Evolutionary conservation across 2,329 filamentous ascomycete species (phyloP).

Genomic region (Exophiala calicioides): DNA sequence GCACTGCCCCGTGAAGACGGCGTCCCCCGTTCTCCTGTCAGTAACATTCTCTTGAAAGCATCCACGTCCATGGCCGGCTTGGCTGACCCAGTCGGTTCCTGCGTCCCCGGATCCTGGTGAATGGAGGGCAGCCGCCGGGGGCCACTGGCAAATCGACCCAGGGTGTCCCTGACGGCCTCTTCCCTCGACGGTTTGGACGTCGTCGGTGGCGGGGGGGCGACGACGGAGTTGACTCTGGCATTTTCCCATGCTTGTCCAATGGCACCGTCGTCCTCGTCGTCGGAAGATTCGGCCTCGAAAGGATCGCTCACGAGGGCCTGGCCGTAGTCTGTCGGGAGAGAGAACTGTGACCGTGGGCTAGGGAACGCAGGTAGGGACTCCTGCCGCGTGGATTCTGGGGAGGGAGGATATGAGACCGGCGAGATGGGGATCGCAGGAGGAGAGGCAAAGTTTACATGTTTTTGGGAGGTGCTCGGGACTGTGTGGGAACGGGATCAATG

Average conservation of each 20-base stretch:
- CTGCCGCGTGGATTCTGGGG: slow-evolving; percentile 31
- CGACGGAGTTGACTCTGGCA: slow-evolving; percentile 30
- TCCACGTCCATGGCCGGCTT: slow-evolving; percentile 68
- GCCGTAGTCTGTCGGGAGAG: slow-evolving; percentile 19
- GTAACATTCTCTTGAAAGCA: slow-evolving; percentile 72
- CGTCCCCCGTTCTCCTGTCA: slow-evolving; percentile 66
- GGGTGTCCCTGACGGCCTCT: slow-evolving; percentile 27
- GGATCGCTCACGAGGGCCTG: slow-evolving; percentile 40
- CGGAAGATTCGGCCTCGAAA: slow-evolving; percentile 38
- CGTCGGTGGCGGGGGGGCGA: slow-evolving; percentile 12
- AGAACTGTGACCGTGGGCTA: slow-evolving; percentile 13
- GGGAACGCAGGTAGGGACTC: slow-evolving; percentile 19
- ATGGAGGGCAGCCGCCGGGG: slow-evolving; percentile 11
- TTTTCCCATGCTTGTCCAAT: slow-evolving; percentile 32
- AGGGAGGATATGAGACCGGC: slow-evolving; percentile 29
- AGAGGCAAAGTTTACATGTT: slow-evolving; percentile 31
- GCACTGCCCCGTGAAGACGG: slow-evolving; percentile 28
- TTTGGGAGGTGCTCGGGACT: slow-evolving; percentile 22
- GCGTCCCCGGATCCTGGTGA: slow-evolving; percentile 1
- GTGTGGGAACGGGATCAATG: slow-evolving; percentile 2
- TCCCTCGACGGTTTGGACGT: not conserved
- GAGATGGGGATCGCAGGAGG: slow-evolving; percentile 30
- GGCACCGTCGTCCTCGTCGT: slow-evolving; percentile 34
- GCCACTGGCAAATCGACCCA: slow-evolving; percentile 28
- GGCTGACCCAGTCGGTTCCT: slow-evolving; percentile 25